Evolutionary conservation across 129 eudicot genomes (phyloP).

Genomic region (Lactuca sativa): DNA sequence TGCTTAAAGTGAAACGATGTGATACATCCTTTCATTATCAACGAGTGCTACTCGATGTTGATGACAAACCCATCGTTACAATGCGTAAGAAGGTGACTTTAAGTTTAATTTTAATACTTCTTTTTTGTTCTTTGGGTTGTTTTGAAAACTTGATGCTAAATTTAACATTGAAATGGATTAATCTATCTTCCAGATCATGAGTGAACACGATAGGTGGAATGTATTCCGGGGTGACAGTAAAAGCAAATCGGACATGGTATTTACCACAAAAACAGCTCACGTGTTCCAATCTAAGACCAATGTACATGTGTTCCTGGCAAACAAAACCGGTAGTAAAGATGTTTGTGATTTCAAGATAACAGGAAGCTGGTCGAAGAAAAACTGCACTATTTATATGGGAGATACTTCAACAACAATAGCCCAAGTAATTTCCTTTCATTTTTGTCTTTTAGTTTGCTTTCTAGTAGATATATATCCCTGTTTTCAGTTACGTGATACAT

Average conservation of each 20-base stretch:
- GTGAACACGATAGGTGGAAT: constrained; percentile 15
- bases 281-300: constrained; percentile 5
- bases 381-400: constrained; percentile 32
- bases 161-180: neutral
- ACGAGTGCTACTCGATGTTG: neutral
- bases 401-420: constrained; percentile 35
- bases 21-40: neutral
- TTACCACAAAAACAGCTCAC: constrained; percentile 25
- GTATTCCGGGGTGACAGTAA: constrained; percentile 22
- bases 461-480: neutral
- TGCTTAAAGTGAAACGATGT: constrained; percentile 11
- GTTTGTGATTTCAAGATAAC: constrained; percentile 23
- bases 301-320: constrained; percentile 28
- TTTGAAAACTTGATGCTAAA: too few relatives aligned
- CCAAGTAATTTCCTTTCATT: constrained; percentile 18
- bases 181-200: constrained; percentile 1
- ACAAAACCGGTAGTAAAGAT: constrained; percentile 2
- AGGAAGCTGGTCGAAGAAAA: constrained; percentile 42
- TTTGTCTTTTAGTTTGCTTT: neutral
- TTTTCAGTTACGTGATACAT: neutral
- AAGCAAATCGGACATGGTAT: constrained; percentile 1
- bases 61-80: neutral
- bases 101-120: neutral
- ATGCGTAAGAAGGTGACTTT: neutral
- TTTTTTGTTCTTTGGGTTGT: neutral